Base-by-base conservation (phyloP, 768 basidiomycete genomes). In the Scleroderma bovista region DNA sequence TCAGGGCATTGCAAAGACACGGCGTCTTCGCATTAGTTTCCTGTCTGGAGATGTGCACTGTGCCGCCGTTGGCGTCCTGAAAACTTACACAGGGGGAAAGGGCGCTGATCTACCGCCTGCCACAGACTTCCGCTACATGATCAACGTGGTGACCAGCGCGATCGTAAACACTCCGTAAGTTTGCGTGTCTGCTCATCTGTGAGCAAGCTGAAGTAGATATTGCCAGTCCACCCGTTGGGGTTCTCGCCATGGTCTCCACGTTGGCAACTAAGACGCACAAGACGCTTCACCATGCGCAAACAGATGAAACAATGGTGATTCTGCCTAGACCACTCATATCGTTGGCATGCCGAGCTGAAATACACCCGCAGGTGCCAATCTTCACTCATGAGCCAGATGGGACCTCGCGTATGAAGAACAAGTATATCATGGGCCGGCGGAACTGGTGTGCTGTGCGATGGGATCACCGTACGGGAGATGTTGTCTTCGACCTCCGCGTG, bases 81-180 rank as follows among this genome's bases (percentile, higher is more conserved):
- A 84, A 67, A 88, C 88, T 2, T 71, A 86, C 38, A 73, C 1
- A 50, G 68, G 68, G 51, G 63, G 59, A 3, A 84, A 80, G 60
- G 73, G 74, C 41, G 77, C 75, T 17, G 67, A 67, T 9, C 41
- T 85, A 6, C 63, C 71, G 3, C 81, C 89, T 1, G 61, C 66
- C 2, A 55, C 66, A 22, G 96, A 97, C 65, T 72, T 81, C 61
- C 80, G 92, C 40, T 96, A 90, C 66, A 97, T 98, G 93, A 63
- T 94, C 42, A 94, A 95, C 57, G 71, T 93, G 31, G 78, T 91
- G 9, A 82, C 88, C 5, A 92, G 90, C 59, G 95, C 95, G 13
- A 98, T 99, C 55, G 95, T 99, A 43, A 95, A 96, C 62, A 96
- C 95, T 6, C 93, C 95, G 86, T 86, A 61, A 62, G 87, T 73